Evolutionary conservation across 768 basidiomycete species (phyloP), one percentile per base, ranked within the genome.

Genomic region (Collybia sordida): DNA sequence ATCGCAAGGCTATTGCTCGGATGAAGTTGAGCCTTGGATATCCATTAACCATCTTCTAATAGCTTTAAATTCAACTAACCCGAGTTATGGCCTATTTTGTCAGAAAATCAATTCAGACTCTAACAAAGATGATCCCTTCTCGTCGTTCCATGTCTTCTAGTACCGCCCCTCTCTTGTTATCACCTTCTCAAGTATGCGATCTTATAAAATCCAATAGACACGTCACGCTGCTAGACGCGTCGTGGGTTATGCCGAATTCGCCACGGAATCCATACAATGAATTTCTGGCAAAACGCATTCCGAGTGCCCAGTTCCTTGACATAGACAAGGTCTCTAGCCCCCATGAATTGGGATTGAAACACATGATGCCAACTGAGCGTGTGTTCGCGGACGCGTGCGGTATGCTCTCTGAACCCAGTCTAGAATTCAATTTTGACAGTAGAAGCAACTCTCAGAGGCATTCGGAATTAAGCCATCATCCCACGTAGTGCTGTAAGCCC

Each of bases 201-300:
- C 65, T 68, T 23, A 53, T 64, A 8, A 61, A 73, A 23, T 61
- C 58, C 22, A 54, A 71, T 7, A 53, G 64, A 19, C 44, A 7
- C n/a, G 66, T 83, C 25, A 66, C 71, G 7, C 66, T 87, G 56
- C 73, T 86, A 27, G 96, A 98, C 61, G 83, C 85, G 19, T 85
- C 83, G 43, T 98, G 95, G 96, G 87, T 90, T 66, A 97, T 98
- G 96, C 96, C 95, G 44, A 89, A 85, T 65, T 80, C 86, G 27
- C 74, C 84, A 1, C 81, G 94, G 48, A 82, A 82, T 44, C 77
- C 88, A 2, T 65, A 66, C n/a, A 66, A 80, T 24, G 94, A 96
- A 67, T 95, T 84, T 56, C 63, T 74, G 18, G 64, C 71, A 22
- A 84, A 80, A 54, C 79, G 86, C 27, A 79, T 97, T 27, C 88